A percentile compares a stretch with the other conserved stretches of the same genome.
Conservation (phyloP, 768 basidiomycete genomes). For the Lactarius deliciosus region DNA sequence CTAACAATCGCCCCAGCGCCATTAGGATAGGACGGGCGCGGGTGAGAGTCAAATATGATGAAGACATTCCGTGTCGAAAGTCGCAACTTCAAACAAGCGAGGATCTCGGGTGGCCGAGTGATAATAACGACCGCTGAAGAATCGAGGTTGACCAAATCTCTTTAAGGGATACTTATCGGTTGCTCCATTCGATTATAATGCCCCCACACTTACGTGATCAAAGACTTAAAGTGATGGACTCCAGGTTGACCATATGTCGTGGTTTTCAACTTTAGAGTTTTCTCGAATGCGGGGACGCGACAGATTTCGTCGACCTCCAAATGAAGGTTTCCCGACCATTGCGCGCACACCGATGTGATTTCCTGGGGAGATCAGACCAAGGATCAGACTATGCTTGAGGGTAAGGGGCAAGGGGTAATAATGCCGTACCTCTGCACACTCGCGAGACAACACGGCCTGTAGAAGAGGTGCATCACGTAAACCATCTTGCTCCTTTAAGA, state of each 20-base stretch:
- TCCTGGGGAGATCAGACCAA: slow-evolving; percentile 40
- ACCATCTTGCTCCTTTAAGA: slow-evolving; percentile 40
- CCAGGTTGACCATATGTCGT: slow-evolving; percentile 42
- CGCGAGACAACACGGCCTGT: slow-evolving; percentile 36
- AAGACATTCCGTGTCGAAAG: slow-evolving; percentile 40
- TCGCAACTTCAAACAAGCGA: slow-evolving; percentile 48
- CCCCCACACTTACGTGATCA: slow-evolving; percentile 34
- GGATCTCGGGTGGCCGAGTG: slow-evolving; percentile 70
- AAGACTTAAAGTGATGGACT: slow-evolving; percentile 40
- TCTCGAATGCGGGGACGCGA: slow-evolving; percentile 48
- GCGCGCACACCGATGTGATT: slow-evolving; percentile 53
- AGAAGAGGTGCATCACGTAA: slow-evolving; percentile 36
- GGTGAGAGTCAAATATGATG: slow-evolving; percentile 67
- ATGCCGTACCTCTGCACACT: slow-evolving; percentile 40
- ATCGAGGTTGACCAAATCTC: slow-evolving; percentile 30
- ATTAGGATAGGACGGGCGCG: slow-evolving; percentile 52
- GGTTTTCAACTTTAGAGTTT: slow-evolving; percentile 39
- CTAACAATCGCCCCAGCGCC: slow-evolving; percentile 62
- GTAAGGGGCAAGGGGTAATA: background rate
- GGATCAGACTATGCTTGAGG: background rate
- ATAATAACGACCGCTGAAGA: slow-evolving; percentile 49
- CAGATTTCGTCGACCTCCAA: slow-evolving; percentile 59
- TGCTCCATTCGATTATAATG: background rate
- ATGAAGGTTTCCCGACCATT: slow-evolving; percentile 53
- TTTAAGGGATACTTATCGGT: slow-evolving; percentile 23